These are phyloP conservation scores for Candida freyschussii DNA, from an alignment of 1,139 yeast genomes.

Conservation along the genomic window DNA sequence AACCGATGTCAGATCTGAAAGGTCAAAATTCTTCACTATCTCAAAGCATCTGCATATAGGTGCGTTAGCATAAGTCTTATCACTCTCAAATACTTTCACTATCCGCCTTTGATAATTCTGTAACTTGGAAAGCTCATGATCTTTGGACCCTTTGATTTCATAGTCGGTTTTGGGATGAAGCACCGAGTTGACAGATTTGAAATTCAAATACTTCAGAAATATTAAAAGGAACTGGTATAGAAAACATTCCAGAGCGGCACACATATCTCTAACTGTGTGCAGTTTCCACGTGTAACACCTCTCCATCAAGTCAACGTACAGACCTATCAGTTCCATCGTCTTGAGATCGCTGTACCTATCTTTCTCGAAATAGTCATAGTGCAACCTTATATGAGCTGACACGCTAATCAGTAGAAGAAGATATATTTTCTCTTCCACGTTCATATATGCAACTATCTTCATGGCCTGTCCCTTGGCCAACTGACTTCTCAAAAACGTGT, in stretches of 20 bases:
- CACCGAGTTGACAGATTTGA: constrained; percentile 12
- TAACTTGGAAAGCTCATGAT: constrained; percentile 7
- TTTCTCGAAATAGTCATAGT: constrained; percentile 13
- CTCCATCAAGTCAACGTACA: constrained; percentile 5
- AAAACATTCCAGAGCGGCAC: constrained; percentile 17
- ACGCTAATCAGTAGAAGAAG: constrained; percentile 8
- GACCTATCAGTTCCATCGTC: constrained; percentile 7
- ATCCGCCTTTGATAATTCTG: constrained; percentile 6
- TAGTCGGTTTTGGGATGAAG: constrained; percentile 2
- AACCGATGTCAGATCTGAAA: constrained; percentile 4
- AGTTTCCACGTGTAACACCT: constrained; percentile 3
- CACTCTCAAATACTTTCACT: constrained; percentile 5
- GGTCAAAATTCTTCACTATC: constrained; percentile 8
- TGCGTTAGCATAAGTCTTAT: constrained; percentile 5
- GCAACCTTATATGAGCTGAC: constrained; percentile 17
- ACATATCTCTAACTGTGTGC: constrained; percentile 8
- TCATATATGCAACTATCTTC: not conserved
- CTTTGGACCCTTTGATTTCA: constrained; percentile 4
- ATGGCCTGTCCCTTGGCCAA: not conserved
- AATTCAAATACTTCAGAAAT: constrained; percentile 20
- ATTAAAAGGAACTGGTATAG: constrained; percentile 19
- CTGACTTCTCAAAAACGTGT: constrained; percentile 4
- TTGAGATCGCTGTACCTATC: constrained; percentile 15
- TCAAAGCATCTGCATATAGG: constrained; percentile 8
- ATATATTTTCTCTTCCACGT: constrained; percentile 7